Evolutionary conservation across 164 flowering plant genomes (phyloP), one percentile per base, ranked within the genome.

Genomic region (Berberis vulgaris): DNA sequence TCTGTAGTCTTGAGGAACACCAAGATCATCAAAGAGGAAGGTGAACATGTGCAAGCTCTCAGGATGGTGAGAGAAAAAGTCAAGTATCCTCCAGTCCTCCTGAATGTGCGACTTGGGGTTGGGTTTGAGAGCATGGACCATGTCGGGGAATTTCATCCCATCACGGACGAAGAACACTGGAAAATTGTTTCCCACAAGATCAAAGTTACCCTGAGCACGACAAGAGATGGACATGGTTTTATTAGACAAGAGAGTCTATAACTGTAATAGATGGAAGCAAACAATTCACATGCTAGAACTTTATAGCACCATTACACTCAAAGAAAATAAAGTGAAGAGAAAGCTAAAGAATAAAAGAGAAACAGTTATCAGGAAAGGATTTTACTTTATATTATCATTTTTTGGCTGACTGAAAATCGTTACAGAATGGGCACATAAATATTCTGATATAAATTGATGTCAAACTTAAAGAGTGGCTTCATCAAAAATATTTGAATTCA

Each of bases 31-130:
- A 59, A 84, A 87, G 70, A 94, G 83, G 78, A 85, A 94, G 11
- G 86, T 68, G 72, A 91, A 94, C 94, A 81, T 89, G 82, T 87
- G 83, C 81, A 89, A 67, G 73, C 97, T 91, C 75, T 94, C 99
- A 0, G 99, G 99, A 57, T 82, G 93, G 75, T 94, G 96, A 49
- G 96, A 94, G 77, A 83, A 83, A 80, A 83, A 88, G 73, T 86
- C 92, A 13, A 88, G 73, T 69, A 88, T 74, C 68, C 93, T 81
- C 96, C 96, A 89, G 57, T 80, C 72, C 77, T 89, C 93, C 69
- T 86, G 96, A 70, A 86, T 84, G 82, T 89, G 87, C 47, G 93
- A 75, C 79, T 89, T 89, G 2, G 93, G 93, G 66, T 86, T 89
- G 46, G 96, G 93, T 61, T 89, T 89, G 49, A 89, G 76, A 57